Evolutionary conservation across 2,329 filamentous ascomycete species (phyloP).

Genomic region (Xylogone sp.): DNA sequence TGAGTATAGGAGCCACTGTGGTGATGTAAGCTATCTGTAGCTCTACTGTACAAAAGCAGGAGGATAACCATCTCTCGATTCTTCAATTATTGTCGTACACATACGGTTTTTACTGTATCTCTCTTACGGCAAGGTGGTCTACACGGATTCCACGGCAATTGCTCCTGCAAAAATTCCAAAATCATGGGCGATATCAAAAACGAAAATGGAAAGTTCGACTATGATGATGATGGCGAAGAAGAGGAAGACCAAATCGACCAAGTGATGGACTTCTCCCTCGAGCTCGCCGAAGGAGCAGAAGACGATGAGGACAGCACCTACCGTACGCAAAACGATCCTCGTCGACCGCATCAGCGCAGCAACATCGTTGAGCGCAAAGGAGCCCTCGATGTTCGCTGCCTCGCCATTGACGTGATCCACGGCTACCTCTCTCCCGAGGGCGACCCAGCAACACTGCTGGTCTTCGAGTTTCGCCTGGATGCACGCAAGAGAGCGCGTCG

Average conservation of each 20-base stretch:
- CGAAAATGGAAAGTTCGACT: not conserved
- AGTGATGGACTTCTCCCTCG: not conserved
- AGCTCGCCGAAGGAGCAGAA: not conserved
- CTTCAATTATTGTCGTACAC: too few relatives aligned
- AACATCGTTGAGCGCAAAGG: conserved; percentile 20
- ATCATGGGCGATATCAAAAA: not conserved
- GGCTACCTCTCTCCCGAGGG: conserved; percentile 17
- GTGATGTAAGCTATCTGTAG: too few relatives aligned
- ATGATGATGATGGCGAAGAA: not conserved
- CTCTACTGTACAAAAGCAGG: too few relatives aligned
- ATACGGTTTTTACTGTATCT: too few relatives aligned
- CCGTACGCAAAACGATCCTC: conserved; percentile 4
- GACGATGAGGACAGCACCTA: conserved; percentile 6
- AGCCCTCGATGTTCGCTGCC: conserved; percentile 22
- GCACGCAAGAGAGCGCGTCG: conserved; percentile 19
- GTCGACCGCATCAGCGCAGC: conserved; percentile 17
- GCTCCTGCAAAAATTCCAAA: too few relatives aligned
- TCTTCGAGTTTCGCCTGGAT: conserved; percentile 24
- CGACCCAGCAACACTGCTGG: conserved; percentile 19
- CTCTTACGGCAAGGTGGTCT: too few relatives aligned
- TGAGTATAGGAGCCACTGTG: not conserved
- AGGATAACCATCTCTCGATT: too few relatives aligned
- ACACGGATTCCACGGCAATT: too few relatives aligned
- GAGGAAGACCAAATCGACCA: not conserved
- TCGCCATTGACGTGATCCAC: conserved; percentile 22